These are phyloP conservation scores for Tillandsia leiboldiana DNA, from an alignment of 176 grass and related monocot genomes.

Conservation along the genomic window DNA sequence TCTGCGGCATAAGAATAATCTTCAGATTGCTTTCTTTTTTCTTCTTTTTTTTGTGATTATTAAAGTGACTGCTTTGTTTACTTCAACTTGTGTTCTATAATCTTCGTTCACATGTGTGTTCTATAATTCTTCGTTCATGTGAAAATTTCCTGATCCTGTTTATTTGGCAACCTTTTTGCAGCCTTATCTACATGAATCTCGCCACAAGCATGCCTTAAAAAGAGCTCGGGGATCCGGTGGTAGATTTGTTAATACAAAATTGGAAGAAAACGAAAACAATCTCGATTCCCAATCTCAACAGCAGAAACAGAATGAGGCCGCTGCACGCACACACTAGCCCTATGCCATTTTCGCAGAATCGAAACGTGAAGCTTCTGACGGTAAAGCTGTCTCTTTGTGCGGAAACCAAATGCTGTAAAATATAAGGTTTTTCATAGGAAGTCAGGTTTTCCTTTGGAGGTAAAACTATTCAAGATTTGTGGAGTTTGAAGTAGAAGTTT, in stretches of 20 bases:
- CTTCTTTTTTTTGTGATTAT: too few species aligned
- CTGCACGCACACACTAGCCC: background rate
- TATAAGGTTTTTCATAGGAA: background rate
- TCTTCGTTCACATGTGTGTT: background rate
- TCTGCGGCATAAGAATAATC: background rate
- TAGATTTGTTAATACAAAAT: conserved; percentile 45
- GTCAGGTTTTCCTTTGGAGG: too few species aligned
- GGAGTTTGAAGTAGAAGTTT: too few species aligned
- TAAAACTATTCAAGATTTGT: too few species aligned
- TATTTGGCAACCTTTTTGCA: conserved; percentile 2
- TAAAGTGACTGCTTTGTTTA: too few species aligned
- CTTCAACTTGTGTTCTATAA: background rate
- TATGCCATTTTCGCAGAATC: background rate
- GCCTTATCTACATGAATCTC: conserved; percentile 49
- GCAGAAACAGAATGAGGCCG: conserved; percentile 13
- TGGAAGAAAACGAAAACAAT: conserved; percentile 16
- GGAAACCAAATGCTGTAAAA: background rate
- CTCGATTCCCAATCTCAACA: background rate
- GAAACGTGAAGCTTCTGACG: background rate
- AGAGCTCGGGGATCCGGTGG: conserved; percentile 38
- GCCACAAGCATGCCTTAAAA: conserved; percentile 41
- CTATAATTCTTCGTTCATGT: background rate
- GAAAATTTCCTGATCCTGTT: background rate
- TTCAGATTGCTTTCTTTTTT: too few species aligned
- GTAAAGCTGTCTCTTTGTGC: background rate